phyloP scores from a whole-genome alignment of 495 filamentous ascomycete genomes.

The Filosporella fistucella region DNA sequence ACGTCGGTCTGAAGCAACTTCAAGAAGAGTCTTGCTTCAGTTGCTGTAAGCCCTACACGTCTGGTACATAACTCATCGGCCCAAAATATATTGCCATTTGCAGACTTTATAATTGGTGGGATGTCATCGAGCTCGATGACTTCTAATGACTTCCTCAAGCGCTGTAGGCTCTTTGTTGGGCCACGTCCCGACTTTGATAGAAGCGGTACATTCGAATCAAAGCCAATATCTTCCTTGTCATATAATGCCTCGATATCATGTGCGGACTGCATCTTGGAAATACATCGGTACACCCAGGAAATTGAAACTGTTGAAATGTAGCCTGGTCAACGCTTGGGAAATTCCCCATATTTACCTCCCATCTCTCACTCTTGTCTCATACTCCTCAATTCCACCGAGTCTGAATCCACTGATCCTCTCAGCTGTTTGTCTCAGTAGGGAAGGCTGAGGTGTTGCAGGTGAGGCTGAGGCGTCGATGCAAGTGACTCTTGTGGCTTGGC shows the following conservation, averaged over 20 bases:
- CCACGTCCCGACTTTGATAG: slow-evolving; percentile 1
- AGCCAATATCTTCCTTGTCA: neutral
- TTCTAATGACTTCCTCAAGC: slow-evolving; percentile 1
- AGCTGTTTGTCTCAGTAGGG: too few species aligned
- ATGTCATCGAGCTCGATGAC: slow-evolving; percentile 17
- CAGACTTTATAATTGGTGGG: slow-evolving; percentile 19
- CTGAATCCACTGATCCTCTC: too few species aligned
- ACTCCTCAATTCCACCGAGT: too few species aligned
- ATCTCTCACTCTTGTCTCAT: too few species aligned
- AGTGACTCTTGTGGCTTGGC: too few species aligned
- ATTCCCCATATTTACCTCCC: too few species aligned
- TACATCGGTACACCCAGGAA: too few species aligned
- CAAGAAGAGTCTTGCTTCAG: slow-evolving; percentile 16
- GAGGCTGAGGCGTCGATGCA: too few species aligned
- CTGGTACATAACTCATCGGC: slow-evolving; percentile 20
- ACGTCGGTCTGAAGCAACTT: slow-evolving; percentile 17
- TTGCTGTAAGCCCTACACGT: slow-evolving; percentile 17
- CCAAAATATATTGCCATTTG: slow-evolving; percentile 22
- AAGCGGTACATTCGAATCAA: slow-evolving; percentile 4
- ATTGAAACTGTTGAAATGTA: too few species aligned
- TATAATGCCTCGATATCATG: slow-evolving; percentile 3
- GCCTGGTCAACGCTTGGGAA: too few species aligned
- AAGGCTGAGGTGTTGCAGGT: too few species aligned
- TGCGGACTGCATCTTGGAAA: neutral
- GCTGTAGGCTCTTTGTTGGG: neutral